Conservation (phyloP, 2,329 filamentous ascomycete species). For the Penicillium verrucosum region DNA sequence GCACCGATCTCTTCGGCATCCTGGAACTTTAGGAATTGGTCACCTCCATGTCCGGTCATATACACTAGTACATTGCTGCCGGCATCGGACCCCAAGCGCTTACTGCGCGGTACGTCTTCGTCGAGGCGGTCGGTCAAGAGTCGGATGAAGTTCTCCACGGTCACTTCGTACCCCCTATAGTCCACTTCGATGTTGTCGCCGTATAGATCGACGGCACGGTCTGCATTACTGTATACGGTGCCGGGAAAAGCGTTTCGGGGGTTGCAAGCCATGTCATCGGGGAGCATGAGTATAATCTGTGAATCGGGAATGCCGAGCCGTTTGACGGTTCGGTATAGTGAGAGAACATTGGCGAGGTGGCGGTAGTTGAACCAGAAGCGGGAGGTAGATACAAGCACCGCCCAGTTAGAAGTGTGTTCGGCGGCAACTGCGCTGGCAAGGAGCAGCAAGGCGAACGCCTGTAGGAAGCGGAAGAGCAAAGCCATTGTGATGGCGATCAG, state of each 20-base stretch:
- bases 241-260: slow-evolving; percentile 96
- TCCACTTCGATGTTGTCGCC: slow-evolving; percentile 99
- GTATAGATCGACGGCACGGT: slow-evolving; percentile 91
- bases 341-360: slow-evolving; percentile 95
- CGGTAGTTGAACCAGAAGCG: slow-evolving; percentile 99
- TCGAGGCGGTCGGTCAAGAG: slow-evolving; percentile 91
- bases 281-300: slow-evolving; percentile 99
- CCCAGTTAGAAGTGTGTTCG: slow-evolving; percentile 94
- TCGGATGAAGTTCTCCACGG: slow-evolving; percentile 97
- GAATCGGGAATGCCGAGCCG: slow-evolving; percentile 95
- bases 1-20: slow-evolving; percentile 96
- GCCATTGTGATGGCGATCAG: slow-evolving; percentile 26
- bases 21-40: slow-evolving; percentile 98
- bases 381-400: slow-evolving; percentile 95
- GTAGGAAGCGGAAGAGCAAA: slow-evolving; percentile 24
- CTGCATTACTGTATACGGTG: slow-evolving; percentile 97
- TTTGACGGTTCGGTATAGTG: slow-evolving; percentile 96
- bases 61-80: slow-evolving; percentile 96
- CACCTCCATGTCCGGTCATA: slow-evolving; percentile 98
- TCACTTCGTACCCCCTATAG: slow-evolving; percentile 96
- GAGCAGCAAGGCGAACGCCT: slow-evolving; percentile 26
- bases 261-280: slow-evolving; percentile 99
- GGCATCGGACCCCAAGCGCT: slow-evolving; percentile 89
- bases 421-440: slow-evolving; percentile 23
- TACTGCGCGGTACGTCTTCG: slow-evolving; percentile 91